Percentiles rank a stretch among this genome's conserved stretches.
phyloP scores from a whole-genome alignment of 2,329 filamentous ascomycete species.

The Mariannaea sp. region DNA sequence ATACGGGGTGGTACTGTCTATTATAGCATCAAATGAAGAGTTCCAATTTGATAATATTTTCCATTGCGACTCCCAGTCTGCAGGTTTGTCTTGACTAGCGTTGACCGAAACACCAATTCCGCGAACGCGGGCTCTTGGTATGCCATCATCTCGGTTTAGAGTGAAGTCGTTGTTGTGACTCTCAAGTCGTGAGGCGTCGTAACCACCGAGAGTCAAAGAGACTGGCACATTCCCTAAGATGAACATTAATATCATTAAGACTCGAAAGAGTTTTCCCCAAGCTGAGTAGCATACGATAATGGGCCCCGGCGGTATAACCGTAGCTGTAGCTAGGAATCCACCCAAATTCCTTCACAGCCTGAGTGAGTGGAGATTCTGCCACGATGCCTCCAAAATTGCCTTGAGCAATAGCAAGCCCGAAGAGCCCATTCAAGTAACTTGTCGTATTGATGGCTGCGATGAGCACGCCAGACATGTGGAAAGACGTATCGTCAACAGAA shows the following conservation, averaged over 20 bases:
- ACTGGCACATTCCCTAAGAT: slow-evolving; percentile 48
- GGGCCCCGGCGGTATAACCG: slow-evolving; percentile 76
- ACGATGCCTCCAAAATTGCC: slow-evolving; percentile 57
- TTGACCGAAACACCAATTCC: slow-evolving; percentile 53
- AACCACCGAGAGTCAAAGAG: slow-evolving; percentile 72
- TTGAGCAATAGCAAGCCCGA: slow-evolving; percentile 61
- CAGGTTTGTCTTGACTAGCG: slow-evolving; percentile 36
- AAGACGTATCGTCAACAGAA: slow-evolving; percentile 44
- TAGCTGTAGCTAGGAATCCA: slow-evolving; percentile 74
- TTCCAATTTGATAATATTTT: slow-evolving; percentile 51
- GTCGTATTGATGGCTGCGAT: slow-evolving; percentile 61
- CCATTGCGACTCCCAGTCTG: slow-evolving; percentile 47
- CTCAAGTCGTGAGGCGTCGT: slow-evolving; percentile 66
- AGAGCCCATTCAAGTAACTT: slow-evolving; percentile 57
- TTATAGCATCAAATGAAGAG: slow-evolving; percentile 55
- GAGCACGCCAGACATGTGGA: slow-evolving; percentile 52
- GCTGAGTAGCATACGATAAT: slow-evolving; percentile 60
- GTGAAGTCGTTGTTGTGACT: slow-evolving; percentile 65
- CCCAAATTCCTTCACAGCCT: slow-evolving; percentile 62
- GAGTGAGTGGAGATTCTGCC: slow-evolving; percentile 56
- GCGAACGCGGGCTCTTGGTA: slow-evolving; percentile 65
- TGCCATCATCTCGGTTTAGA: slow-evolving; percentile 58
- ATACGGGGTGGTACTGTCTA: slow-evolving; percentile 69
- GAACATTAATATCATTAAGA: slow-evolving; percentile 10
- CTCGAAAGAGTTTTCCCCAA: too few relatives aligned